A percentile compares a stretch with the other conserved stretches of the same genome.
Conservation (phyloP, 495 filamentous ascomycete genomes). For the Neurospora sp. region DNA sequence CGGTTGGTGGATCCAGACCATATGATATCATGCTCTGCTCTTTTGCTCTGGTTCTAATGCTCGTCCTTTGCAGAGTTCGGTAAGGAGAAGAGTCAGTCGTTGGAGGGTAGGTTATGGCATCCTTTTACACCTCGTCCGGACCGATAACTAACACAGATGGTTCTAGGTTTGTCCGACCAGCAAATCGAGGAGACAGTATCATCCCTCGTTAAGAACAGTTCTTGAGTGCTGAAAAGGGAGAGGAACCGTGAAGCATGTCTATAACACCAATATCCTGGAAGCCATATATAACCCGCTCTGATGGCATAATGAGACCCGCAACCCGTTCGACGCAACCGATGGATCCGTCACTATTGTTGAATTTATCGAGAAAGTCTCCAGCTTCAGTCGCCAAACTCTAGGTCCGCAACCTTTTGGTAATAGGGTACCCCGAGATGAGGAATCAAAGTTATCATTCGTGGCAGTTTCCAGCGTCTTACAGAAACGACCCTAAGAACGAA, state of each 20-base stretch:
- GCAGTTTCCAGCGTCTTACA: not conserved
- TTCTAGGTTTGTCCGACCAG: slow-evolving; percentile 71
- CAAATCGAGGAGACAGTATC: slow-evolving; percentile 87
- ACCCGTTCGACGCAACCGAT: not conserved
- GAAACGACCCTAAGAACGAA: not conserved
- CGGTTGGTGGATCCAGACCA: slow-evolving; percentile 45
- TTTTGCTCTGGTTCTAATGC: not conserved
- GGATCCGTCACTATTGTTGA: not conserved
- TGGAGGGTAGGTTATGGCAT: slow-evolving; percentile 52
- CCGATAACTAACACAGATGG: slow-evolving; percentile 8
- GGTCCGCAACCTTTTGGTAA: not conserved
- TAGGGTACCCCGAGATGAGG: not conserved
- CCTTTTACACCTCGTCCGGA: not conserved
- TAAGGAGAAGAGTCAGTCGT: slow-evolving; percentile 73
- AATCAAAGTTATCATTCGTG: not conserved
- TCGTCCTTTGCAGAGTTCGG: slow-evolving; percentile 55
- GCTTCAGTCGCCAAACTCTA: not conserved
- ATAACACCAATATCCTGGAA: not conserved
- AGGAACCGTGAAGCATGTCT: not conserved
- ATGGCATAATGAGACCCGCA: not conserved
- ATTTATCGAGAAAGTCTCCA: not conserved
- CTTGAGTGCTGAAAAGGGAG: not conserved
- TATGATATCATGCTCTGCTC: not conserved
- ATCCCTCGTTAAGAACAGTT: slow-evolving; percentile 58
- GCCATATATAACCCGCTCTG: not conserved